Base-by-base conservation (phyloP, 2,329 filamentous ascomycete species). In the Apiospora sp. region DNA sequence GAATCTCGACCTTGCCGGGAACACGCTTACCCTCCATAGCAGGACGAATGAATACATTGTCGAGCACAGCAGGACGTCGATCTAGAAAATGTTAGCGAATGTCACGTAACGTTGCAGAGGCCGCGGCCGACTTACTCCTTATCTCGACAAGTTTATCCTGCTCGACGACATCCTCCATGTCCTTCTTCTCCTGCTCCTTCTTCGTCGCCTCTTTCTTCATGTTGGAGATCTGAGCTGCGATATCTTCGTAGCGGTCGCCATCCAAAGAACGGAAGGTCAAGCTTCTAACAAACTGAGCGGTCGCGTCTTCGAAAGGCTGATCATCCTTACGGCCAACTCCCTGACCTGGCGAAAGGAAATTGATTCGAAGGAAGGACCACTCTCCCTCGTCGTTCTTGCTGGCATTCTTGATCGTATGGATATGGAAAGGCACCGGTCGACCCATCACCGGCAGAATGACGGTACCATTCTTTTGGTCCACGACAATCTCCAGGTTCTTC, bases 91-190 rank as follows among this genome's bases (percentile, higher is more conserved):
- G 80, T 89, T 84, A 90, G 86, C 71, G 77, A 74, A 70, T 68
- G 14, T 61, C 30, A 24, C 13, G 12, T 64, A 24, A 27, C 13
- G 14, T 64, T 41, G 19, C 12, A 12, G 58, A 24, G 58, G 14
- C 13, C 8, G 49, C 3, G 67, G 7, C 43, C 8, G 22, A 86
- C 91, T 86, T 86, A 94, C 93, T 98, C 87, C 96, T 90, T 77
- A 98, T 95, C 81, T 98, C 95, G 77, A 97, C 87, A 70, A 99
- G 90, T 86, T 99, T 99, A 82, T 99, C 96, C 83, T 99, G 96
- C 83, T 98, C 96, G 7, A 99, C 95, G 30, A 99, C 96, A 83
- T 99, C 96, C 81, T 99, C 96, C 93, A 99, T 93, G 78, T 99
- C 96, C 86, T 99, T 99, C 90, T 98, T 98, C 84, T 98, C 96